These are phyloP conservation scores for Neurospora sp. DNA, from an alignment of 495 filamentous ascomycete species.

Conservation along the genomic window DNA sequence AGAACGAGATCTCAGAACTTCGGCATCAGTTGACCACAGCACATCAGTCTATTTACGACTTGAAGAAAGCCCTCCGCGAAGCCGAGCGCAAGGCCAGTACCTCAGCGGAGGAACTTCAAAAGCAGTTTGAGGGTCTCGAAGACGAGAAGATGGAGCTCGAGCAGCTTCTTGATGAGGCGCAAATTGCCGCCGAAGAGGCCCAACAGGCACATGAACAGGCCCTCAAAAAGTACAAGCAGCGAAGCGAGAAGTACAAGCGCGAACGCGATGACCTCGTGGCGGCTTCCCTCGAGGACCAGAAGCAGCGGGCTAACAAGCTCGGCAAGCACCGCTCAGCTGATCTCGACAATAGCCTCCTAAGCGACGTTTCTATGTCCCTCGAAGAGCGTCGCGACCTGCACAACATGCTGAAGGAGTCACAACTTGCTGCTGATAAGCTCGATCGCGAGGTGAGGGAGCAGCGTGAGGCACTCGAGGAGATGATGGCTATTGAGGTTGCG, in stretches of 20 bases:
- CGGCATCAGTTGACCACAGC: slow-evolving; percentile 53
- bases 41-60: slow-evolving; percentile 48
- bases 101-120: slow-evolving; percentile 69
- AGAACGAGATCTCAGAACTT: slow-evolving; percentile 52
- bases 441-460: slow-evolving; percentile 33
- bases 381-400: slow-evolving; percentile 54
- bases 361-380: slow-evolving; percentile 20
- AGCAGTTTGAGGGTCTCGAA: slow-evolving; percentile 78
- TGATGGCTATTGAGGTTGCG: slow-evolving; percentile 19
- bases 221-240: slow-evolving; percentile 42
- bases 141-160: slow-evolving; percentile 83
- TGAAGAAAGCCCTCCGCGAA: slow-evolving; percentile 35
- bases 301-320: neutral
- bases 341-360: slow-evolving; percentile 16
- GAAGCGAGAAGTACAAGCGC: slow-evolving; percentile 36
- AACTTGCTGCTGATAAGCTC: slow-evolving; percentile 40
- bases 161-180: slow-evolving; percentile 60
- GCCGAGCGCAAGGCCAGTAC: slow-evolving; percentile 70
- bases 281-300: slow-evolving; percentile 20
- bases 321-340: neutral
- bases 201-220: slow-evolving; percentile 75
- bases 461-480: slow-evolving; percentile 24
- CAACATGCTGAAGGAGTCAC: slow-evolving; percentile 56
- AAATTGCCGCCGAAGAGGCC: slow-evolving; percentile 70
- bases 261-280: slow-evolving; percentile 23